phyloP scores from a whole-genome alignment of 106 monocot species.

The Dioscorea zingiberensis region DNA sequence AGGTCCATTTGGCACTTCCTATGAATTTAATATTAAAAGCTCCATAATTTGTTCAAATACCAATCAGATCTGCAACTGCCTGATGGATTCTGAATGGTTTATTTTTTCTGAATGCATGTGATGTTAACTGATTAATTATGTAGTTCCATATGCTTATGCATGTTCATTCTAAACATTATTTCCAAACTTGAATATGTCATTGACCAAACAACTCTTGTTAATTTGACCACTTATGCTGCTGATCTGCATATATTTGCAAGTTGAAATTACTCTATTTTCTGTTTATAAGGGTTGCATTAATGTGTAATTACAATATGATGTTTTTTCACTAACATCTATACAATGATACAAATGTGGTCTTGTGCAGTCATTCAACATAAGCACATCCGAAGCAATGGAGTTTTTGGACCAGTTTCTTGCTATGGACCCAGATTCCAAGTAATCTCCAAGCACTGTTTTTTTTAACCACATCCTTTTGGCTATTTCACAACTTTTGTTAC shows the following conservation, averaged over 20 bases:
- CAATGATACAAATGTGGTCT: neutral
- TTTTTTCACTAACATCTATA: neutral
- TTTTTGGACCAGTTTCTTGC: constrained; percentile 55
- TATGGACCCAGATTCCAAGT: constrained; percentile 67
- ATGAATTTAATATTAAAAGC: too few species aligned
- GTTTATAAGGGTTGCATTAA: neutral
- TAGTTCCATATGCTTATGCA: too few species aligned
- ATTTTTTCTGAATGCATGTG: too few species aligned
- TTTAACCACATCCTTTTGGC: neutral
- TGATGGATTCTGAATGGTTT: too few species aligned
- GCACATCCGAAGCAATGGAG: constrained; percentile 57
- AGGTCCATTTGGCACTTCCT: too few species aligned
- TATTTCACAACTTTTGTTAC: neutral
- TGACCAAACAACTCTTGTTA: too few species aligned
- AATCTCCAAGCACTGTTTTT: constrained; percentile 6
- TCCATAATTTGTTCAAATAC: too few species aligned
- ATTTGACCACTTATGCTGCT: too few species aligned
- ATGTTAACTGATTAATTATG: too few species aligned
- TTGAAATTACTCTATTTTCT: neutral
- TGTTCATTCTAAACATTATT: too few species aligned
- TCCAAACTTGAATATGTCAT: too few species aligned
- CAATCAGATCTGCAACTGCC: too few species aligned
- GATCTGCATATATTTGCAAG: neutral
- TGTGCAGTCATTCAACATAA: constrained; percentile 45
- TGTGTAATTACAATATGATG: neutral